Evolutionary conservation across 306 rosid species (phyloP).

Genomic region (Delonix regia): DNA sequence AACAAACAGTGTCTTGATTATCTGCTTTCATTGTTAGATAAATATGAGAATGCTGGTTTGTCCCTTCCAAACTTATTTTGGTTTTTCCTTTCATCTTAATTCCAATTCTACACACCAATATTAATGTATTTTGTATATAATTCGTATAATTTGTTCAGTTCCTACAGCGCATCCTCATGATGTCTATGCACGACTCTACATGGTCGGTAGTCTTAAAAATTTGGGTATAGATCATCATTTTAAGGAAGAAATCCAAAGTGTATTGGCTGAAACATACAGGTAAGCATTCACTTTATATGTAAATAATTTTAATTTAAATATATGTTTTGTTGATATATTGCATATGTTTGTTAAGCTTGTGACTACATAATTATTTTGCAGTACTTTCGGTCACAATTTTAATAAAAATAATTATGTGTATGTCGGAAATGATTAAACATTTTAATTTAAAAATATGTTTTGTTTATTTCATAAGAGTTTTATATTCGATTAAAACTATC

Average conservation of each 20-base stretch:
- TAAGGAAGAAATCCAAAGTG: slow-evolving; percentile 39
- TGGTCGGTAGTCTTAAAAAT: neutral
- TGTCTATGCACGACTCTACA: slow-evolving; percentile 25
- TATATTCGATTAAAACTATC: no score
- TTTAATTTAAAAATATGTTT: no score
- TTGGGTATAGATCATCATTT: neutral
- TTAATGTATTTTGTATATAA: neutral
- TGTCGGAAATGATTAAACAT: no score
- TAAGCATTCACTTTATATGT: neutral
- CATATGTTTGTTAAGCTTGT: no score
- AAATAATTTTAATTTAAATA: no score
- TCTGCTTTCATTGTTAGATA: slow-evolving; percentile 44
- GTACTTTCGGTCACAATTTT: no score
- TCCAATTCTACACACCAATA: neutral
- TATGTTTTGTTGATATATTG: no score
- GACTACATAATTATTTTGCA: no score
- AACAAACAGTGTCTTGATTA: slow-evolving; percentile 51
- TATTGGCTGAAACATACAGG: slow-evolving; percentile 78
- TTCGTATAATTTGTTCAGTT: slow-evolving; percentile 44
- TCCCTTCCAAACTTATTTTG: neutral
- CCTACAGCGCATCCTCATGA: slow-evolving; percentile 77
- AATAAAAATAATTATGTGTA: no score
- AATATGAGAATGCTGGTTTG: slow-evolving; percentile 53
- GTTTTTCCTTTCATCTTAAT: neutral
- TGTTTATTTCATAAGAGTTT: no score